These are phyloP conservation scores for Fusarium xyrophilum DNA, from an alignment of 2,329 filamentous ascomycete genomes.

Conservation along the genomic window DNA sequence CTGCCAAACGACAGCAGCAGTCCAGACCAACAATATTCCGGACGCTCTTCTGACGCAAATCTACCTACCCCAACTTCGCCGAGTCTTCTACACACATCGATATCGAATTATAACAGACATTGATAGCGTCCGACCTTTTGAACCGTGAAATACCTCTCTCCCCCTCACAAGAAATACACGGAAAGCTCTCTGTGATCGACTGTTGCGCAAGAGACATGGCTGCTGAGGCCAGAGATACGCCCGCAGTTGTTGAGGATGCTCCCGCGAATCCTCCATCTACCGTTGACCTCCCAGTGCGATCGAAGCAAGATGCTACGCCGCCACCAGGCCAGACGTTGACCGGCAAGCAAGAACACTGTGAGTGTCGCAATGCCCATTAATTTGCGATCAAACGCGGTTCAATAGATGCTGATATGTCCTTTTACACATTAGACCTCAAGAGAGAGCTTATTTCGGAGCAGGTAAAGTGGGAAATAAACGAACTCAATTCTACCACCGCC, in stretches of 20 bases:
- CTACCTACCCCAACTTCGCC: slow-evolving; percentile 12
- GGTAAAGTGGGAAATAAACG: slow-evolving; percentile 86
- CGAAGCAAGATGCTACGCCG: slow-evolving; percentile 42
- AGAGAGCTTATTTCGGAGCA: slow-evolving; percentile 91
- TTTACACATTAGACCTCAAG: slow-evolving; percentile 73
- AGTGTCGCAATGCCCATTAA: slow-evolving; percentile 43
- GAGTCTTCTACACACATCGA: slow-evolving; percentile 8
- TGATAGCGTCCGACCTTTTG: slow-evolving; percentile 4
- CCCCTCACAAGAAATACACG: neutral
- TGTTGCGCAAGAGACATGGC: slow-evolving; percentile 39
- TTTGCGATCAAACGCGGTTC: neutral
- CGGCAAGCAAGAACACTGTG: slow-evolving; percentile 98
- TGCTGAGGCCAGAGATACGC: slow-evolving; percentile 37
- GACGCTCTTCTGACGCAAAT: slow-evolving; percentile 15
- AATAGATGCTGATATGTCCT: slow-evolving; percentile 20
- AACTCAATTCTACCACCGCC: slow-evolving; percentile 93
- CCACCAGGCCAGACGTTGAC: slow-evolving; percentile 67
- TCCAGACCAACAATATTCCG: slow-evolving; percentile 4
- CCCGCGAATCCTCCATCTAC: slow-evolving; percentile 21
- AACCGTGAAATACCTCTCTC: neutral
- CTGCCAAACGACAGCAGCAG: slow-evolving; percentile 27
- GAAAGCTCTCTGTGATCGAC: slow-evolving; percentile 9
- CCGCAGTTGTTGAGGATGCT: slow-evolving; percentile 33
- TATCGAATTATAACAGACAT: slow-evolving; percentile 9
- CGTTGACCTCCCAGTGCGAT: slow-evolving; percentile 44